Evolutionary conservation across 805 yeast genomes (phyloP).

Genomic region (Saccharomyces mikatae): DNA sequence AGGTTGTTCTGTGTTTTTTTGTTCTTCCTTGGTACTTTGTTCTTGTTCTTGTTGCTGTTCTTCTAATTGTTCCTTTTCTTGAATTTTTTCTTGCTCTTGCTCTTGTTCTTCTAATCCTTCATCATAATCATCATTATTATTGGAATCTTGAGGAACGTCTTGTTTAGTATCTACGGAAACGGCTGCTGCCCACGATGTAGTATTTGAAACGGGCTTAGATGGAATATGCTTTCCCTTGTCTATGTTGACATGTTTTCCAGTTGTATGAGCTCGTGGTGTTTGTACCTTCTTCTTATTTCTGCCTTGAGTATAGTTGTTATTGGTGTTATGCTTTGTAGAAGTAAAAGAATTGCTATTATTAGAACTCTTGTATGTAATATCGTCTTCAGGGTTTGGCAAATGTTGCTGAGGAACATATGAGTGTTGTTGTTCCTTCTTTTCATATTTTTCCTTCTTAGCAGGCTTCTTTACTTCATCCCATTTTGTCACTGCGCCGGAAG

Average conservation of each 20-base stretch:
- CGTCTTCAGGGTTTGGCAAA: slow-evolving; percentile 13
- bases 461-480: slow-evolving; percentile 88
- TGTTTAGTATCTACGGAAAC: slow-evolving; percentile 20
- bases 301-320: slow-evolving; percentile 1
- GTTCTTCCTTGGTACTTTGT: neutral
- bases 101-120: slow-evolving; percentile 10
- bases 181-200: slow-evolving; percentile 34
- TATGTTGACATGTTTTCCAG: neutral
- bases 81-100: slow-evolving; percentile 1
- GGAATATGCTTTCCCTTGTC: slow-evolving; percentile 14
- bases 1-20: slow-evolving; percentile 4
- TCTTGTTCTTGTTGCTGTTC: slow-evolving; percentile 7
- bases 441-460: slow-evolving; percentile 48
- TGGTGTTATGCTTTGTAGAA: slow-evolving; percentile 8
- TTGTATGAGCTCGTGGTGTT: slow-evolving; percentile 19
- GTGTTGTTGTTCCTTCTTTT: slow-evolving; percentile 15
- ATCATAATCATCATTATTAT: slow-evolving; percentile 10
- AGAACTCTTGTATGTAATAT: slow-evolving; percentile 3
- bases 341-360: slow-evolving; percentile 17
- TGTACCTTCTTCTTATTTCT: slow-evolving; percentile 19
- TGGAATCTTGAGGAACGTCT: slow-evolving; percentile 4
- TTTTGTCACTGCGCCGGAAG: slow-evolving; percentile 80
- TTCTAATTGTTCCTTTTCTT: slow-evolving; percentile 3
- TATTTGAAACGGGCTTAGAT: slow-evolving; percentile 20
- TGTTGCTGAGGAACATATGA: slow-evolving; percentile 10